Evolutionary conservation across 2,329 filamentous ascomycete species (phyloP), one percentile per base, ranked within the genome.

Genomic region (Lasiodiplodia gonubiensis): DNA sequence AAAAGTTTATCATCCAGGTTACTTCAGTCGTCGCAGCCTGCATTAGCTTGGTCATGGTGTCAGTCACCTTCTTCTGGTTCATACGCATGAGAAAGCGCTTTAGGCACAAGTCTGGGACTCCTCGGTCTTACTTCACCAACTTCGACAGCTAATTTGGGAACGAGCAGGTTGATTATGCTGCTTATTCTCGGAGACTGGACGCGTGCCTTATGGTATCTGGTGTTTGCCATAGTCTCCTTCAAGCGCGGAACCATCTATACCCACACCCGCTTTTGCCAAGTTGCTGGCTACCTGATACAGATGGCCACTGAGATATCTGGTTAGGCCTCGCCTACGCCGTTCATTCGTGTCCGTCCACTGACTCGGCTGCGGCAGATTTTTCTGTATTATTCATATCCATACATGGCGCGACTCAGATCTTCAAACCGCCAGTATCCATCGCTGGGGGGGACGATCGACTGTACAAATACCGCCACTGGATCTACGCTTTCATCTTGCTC

Each of bases 391-490:
- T 92, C 67, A 92, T 94, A 72, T 89, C 91, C 21, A 74, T 92
- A 10, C 92, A 94, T 74, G 90, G 89, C 60, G 87, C 86, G 2
- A 79, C 93, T 12, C 91, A 90, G 76, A 89, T 94, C 64, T 89
- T 93, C 71, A 84, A 85, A 25, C 87, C 88, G 0, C 74, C 74
- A 2, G 73, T 73, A 16, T 73, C 51, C 54, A 74, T 68, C 55
- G 77, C 21, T 84, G 86, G 2, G 82, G 86, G 48, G 4, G 59
- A 52, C 68, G 86, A 88, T 54, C 91, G 91, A 0, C 82, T 94
- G 0, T 92, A 92, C 74, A 88, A 86, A 2, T 90, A 89, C 70
- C 86, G 90, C 4, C 81, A 85, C 23, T 80, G 81, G 27, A 87
- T 91, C 5, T 90, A 90, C 70, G 73, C 78, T 18, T 72, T 83